Evolutionary conservation across 2,329 filamentous ascomycete genomes (phyloP), one percentile per base, ranked within the genome.

Genomic region (Endothia cerciana): DNA sequence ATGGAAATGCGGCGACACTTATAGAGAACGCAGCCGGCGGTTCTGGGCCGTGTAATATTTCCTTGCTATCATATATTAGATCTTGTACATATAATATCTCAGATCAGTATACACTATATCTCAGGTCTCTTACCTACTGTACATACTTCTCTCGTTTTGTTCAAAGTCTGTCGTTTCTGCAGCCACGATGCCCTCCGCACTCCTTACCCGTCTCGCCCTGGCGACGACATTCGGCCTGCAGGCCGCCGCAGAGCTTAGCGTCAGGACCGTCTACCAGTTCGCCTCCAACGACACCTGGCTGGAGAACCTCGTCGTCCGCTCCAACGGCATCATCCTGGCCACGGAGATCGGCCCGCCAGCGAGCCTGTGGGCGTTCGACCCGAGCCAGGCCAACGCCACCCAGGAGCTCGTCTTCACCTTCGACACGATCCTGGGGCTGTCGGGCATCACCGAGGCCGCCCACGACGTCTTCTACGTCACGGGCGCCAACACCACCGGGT

Each of bases 381-480:
- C 3, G 25, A 30, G 3, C 25, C 5, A 45, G 43, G 17, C 17
- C 43, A 45, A 45, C 19, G 19, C 41, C 41, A 45, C 41, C 41
- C 19, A 43, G 41, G 15, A 43, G 2, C n/a, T 58, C 36, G n/a
- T 43, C 56, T 25, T 41, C 56, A 57, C 30, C 30, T 57, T 57
- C 53, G 30, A 33, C 19, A 22, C 36, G 19, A n/a, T 43, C 19
- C 19, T 30, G 17, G 56, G 56, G 38, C 36, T 58, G 38, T 30
- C 36, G 19, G 56, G 56, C 36, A 43, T 43, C 56, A 58, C 56
- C 38, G 38, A 58, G 36, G 56, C 38, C n/a, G n/a, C 8, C 11
- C 56, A 25, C 56, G 56, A 58, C 11, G 56, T 43, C 36, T 58
- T 58, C 56, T 43, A 43, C n/a, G 28, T 43, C 38, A 58, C 38